Evolutionary conservation across 352 stramenopile species (phyloP).

Genomic region (Phytophthora sojae): DNA sequence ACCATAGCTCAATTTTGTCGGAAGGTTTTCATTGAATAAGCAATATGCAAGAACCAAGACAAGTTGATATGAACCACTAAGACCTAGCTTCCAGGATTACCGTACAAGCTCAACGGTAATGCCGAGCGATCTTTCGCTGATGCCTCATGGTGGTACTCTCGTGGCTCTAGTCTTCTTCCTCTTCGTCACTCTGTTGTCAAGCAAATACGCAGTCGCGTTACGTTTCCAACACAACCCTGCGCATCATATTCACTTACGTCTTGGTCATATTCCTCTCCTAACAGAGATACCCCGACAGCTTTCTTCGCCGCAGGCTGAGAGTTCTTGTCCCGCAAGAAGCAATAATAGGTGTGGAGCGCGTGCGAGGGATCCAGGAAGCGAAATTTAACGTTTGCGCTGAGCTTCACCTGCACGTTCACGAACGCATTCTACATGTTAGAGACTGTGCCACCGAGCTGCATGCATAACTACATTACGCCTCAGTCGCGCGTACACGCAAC

Average conservation of each 20-base stretch:
- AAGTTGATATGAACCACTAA: constrained; percentile 8
- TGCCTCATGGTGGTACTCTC: constrained; percentile 1
- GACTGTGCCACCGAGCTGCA: not conserved
- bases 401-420: constrained; percentile 42
- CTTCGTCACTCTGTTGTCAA: constrained; percentile 29
- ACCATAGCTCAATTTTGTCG: constrained; percentile 19
- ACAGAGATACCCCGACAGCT: constrained; percentile 23
- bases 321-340: constrained; percentile 53
- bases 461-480: not conserved
- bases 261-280: constrained; percentile 50
- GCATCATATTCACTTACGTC: constrained; percentile 33
- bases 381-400: constrained; percentile 45
- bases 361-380: constrained; percentile 44
- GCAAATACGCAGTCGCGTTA: not conserved
- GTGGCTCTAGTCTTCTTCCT: not conserved
- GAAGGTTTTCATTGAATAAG: constrained; percentile 26
- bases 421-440: not conserved
- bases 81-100: not conserved
- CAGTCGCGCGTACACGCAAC: not conserved
- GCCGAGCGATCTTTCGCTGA: constrained; percentile 9
- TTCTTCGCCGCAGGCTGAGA: constrained; percentile 19
- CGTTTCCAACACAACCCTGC: not conserved
- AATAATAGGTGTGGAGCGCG: constrained; percentile 53
- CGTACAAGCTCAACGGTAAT: not conserved
- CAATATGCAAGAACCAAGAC: constrained; percentile 20